These are phyloP conservation scores for Claviceps quebecensis DNA, from an alignment of 2,329 filamentous ascomycete species.

Conservation along the genomic window DNA sequence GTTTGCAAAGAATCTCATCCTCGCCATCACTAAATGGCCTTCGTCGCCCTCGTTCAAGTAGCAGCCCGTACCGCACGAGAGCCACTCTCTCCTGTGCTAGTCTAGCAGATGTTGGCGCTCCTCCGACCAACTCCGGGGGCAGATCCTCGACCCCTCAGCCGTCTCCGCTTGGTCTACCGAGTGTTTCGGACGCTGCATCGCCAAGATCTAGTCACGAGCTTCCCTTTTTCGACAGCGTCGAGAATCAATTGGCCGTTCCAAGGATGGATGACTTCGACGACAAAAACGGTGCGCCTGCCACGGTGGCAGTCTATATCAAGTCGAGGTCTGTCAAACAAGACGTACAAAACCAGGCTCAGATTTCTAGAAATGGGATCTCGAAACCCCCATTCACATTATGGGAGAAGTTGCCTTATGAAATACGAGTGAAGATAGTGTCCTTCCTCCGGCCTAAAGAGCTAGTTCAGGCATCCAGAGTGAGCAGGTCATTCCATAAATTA, in stretches of 20 bases:
- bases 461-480: constrained; percentile 63
- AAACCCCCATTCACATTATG: constrained; percentile 52
- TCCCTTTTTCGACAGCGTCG: constrained; percentile 27
- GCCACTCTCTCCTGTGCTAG: constrained; percentile 41
- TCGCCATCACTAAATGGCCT: constrained; percentile 56
- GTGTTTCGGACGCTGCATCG: constrained; percentile 24
- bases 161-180: constrained; percentile 25
- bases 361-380: constrained; percentile 8
- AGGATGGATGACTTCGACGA: constrained; percentile 38
- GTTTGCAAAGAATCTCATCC: constrained; percentile 70
- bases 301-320: constrained; percentile 50
- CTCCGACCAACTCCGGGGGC: constrained; percentile 14
- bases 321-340: constrained; percentile 31
- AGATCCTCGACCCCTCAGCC: constrained; percentile 21
- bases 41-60: constrained; percentile 50
- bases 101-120: constrained; percentile 26
- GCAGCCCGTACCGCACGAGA: constrained; percentile 50
- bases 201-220: constrained; percentile 27
- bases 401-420: constrained; percentile 67
- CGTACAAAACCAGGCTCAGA: constrained; percentile 9
- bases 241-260: constrained; percentile 35
- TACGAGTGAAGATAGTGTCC: constrained; percentile 63
- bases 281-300: constrained; percentile 25
- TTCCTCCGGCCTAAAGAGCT: constrained; percentile 71
- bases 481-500: constrained; percentile 61